Conservation (phyloP, 2,329 filamentous ascomycete species). For the Orbilia oligospora region DNA sequence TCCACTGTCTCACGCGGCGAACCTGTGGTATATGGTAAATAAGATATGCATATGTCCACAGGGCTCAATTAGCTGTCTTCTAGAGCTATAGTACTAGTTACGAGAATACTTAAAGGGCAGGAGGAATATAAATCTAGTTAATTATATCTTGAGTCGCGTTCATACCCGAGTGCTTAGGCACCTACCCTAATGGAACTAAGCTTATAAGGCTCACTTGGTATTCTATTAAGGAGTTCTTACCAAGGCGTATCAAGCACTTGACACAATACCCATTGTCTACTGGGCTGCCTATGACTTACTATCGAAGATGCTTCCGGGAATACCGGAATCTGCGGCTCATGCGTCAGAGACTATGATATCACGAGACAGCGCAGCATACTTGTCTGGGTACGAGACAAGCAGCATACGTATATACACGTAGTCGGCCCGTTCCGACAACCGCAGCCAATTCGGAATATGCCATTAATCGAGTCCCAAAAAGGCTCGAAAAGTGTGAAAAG, state of each 20-base stretch:
- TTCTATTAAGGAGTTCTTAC: neutral
- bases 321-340: neutral
- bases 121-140: neutral
- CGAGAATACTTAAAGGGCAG: neutral
- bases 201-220: slow-evolving; percentile 16
- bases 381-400: too few species aligned
- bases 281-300: neutral
- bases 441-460: slow-evolving; percentile 7
- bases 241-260: neutral
- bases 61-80: neutral
- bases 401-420: neutral
- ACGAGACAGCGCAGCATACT: too few species aligned
- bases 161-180: neutral
- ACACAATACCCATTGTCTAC: neutral
- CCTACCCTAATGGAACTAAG: neutral
- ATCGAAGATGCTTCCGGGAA: neutral
- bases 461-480: slow-evolving; percentile 14
- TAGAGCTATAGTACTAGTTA: too few species aligned
- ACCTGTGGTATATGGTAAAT: too few species aligned
- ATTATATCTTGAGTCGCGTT: neutral
- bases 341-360: too few species aligned
- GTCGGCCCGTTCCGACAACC: slow-evolving; percentile 1
- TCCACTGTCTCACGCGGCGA: neutral
- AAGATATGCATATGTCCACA: too few species aligned
- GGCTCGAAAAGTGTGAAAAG: slow-evolving; percentile 23